Base-by-base conservation (phyloP, 768 basidiomycete genomes). In the Suillus sp. region DNA sequence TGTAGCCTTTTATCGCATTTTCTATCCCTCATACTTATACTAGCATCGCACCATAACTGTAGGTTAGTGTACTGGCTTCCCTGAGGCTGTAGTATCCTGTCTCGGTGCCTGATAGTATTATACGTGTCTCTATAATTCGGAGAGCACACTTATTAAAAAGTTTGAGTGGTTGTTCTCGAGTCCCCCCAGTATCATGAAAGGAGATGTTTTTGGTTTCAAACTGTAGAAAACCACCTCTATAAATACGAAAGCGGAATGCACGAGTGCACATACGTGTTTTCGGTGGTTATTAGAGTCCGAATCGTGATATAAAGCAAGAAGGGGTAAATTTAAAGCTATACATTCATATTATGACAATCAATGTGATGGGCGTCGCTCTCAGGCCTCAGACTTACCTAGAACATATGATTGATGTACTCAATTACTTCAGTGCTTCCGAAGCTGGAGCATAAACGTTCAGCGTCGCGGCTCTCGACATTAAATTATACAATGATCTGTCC, bases 11-110 rank as follows among this genome's bases (percentile, higher is more conserved):
- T 13, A 11, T 40, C 18, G 20, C 51, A 40, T 40, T 57, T 40
- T 27, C 38, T 27, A 18, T 57, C 18, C 32, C 18, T 40, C 9
- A 38, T 34, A n/a, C 54, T 27, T 57, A 38, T 35, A 27, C 22
- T 59, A 57, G 54, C 48, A 59, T 57, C 18, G 32, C 55, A 59
- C 34, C 37, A 16, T 61, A 40, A 55, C 38, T 57, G 38, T 40
- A 57, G 56, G 38, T 57, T 40, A 18, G 38, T 20, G 37, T 40
- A 27, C 38, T 13, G 32, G 22, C 38, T 38, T 40, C 25, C 18
- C 37, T 30, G 50, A 51, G 25, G 50, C 27, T 27, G 38, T 40
- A 57, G 55, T 38, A 27, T 57, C 25, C 25, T 30, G 38, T 27
- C 37, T 40, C 56, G 38, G 40, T 42, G 37, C 60, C 18, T 38